Evolutionary conservation across 495 filamentous ascomycete species (phyloP).

Genomic region (Ramalina peruviana): DNA sequence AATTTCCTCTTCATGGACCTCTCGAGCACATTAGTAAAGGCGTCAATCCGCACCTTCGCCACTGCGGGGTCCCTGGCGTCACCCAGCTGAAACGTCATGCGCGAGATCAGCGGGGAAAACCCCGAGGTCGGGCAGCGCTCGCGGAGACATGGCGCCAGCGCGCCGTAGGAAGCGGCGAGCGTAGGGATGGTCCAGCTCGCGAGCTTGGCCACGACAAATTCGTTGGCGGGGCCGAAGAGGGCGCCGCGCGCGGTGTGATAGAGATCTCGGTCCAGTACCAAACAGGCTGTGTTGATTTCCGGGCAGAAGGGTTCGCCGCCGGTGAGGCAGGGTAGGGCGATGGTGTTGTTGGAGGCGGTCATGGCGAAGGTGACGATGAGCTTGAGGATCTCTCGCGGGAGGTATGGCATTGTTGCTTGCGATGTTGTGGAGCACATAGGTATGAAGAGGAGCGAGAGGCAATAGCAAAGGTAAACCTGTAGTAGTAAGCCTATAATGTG

Average conservation of each 20-base stretch:
- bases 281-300: neutral
- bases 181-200: neutral
- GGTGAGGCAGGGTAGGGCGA: conserved; percentile 1
- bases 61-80: neutral
- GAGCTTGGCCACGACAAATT: neutral
- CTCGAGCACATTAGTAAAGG: neutral
- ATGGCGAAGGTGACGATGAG: conserved; percentile 1
- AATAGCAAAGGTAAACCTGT: too few species aligned
- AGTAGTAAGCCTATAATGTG: too few species aligned
- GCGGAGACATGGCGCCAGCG: neutral
- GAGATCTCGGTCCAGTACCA: neutral
- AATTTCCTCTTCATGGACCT: neutral
- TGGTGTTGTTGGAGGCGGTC: neutral
- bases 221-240: neutral
- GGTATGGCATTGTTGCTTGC: neutral
- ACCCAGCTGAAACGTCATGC: neutral
- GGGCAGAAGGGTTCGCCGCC: neutral
- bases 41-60: neutral
- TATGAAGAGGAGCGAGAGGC: too few species aligned
- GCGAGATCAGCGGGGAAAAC: neutral
- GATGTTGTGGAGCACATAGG: neutral
- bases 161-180: neutral
- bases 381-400: neutral
- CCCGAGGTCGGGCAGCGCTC: neutral
- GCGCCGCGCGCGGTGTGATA: conserved; percentile 1